Evolutionary conservation across 2,329 filamentous ascomycete genomes (phyloP).

Genomic region (Epichloe gansuensis): DNA sequence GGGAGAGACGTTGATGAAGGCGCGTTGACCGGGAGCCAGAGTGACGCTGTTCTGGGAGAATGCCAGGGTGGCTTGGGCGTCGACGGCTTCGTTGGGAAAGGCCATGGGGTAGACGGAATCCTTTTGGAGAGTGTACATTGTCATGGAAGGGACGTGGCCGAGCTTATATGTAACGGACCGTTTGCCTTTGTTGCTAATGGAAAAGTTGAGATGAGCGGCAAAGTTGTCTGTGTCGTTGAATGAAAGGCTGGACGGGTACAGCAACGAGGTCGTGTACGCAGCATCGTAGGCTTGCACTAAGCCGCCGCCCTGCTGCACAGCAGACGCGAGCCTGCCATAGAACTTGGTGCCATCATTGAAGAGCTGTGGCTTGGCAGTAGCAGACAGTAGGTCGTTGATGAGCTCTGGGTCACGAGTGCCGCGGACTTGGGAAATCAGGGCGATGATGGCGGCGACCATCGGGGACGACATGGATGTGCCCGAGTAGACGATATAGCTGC

Average conservation of each 20-base stretch:
- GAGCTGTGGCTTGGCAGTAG: constrained; percentile 35
- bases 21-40: constrained; percentile 27
- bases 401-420: constrained; percentile 34
- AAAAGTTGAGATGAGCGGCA: constrained; percentile 34
- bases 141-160: constrained; percentile 34
- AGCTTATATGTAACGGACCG: constrained; percentile 39
- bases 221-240: constrained; percentile 54
- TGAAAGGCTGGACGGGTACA: constrained; percentile 42
- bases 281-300: constrained; percentile 48
- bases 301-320: constrained; percentile 49
- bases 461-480: constrained; percentile 52
- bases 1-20: constrained; percentile 33
- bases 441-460: constrained; percentile 40
- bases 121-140: constrained; percentile 36
- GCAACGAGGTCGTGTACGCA: constrained; percentile 37
- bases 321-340: constrained; percentile 34
- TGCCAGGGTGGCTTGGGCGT: constrained; percentile 27
- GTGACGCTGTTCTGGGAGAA: constrained; percentile 32
- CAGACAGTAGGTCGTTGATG: constrained; percentile 35
- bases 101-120: constrained; percentile 22
- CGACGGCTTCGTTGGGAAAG: constrained; percentile 33
- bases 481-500: constrained; percentile 37
- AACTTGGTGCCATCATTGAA: constrained; percentile 31
- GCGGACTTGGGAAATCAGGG: constrained; percentile 38
- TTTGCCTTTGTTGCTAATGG: constrained; percentile 40